These are phyloP conservation scores for Hymenoscyphus fraxineus DNA, from an alignment of 2,329 filamentous ascomycete genomes.

Conservation along the genomic window DNA sequence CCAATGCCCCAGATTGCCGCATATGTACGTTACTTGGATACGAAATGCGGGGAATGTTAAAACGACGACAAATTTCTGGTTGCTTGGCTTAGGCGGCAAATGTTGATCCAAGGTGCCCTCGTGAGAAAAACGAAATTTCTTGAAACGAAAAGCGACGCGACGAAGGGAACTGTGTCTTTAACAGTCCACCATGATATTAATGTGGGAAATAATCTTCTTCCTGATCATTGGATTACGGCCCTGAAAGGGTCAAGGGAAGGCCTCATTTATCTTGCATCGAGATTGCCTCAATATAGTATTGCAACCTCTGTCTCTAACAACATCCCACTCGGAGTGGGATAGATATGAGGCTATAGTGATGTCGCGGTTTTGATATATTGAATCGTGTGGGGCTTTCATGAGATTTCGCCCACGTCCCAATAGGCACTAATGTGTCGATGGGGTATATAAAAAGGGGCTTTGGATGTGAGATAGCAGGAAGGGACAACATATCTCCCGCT, in stretches of 20 bases:
- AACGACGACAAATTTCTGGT: not conserved
- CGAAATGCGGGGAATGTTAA: conserved; percentile 3
- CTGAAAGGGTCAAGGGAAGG: not conserved
- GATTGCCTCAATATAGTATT: not conserved
- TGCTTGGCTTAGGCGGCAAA: conserved; percentile 4
- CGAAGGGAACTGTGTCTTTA: not conserved
- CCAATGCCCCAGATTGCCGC: not conserved
- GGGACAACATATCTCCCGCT: conserved; percentile 8
- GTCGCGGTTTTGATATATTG: not conserved
- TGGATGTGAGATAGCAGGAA: not conserved
- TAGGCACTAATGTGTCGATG: not conserved
- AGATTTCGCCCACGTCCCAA: not conserved
- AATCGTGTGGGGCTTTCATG: conserved; percentile 12
- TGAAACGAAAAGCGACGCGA: not conserved
- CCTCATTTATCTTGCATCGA: not conserved
- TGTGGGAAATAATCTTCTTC: not conserved
- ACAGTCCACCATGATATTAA: not conserved
- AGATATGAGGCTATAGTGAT: conserved; percentile 13
- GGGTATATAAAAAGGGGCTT: conserved; percentile 7
- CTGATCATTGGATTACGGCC: not conserved
- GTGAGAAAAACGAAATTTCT: conserved; percentile 5
- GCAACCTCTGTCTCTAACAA: not conserved
- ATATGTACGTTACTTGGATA: not conserved
- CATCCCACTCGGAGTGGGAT: not conserved
- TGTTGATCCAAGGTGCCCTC: not conserved